Base-by-base conservation (phyloP, 1,284 basidiomycete genomes). In the Golubevia pallescens region DNA sequence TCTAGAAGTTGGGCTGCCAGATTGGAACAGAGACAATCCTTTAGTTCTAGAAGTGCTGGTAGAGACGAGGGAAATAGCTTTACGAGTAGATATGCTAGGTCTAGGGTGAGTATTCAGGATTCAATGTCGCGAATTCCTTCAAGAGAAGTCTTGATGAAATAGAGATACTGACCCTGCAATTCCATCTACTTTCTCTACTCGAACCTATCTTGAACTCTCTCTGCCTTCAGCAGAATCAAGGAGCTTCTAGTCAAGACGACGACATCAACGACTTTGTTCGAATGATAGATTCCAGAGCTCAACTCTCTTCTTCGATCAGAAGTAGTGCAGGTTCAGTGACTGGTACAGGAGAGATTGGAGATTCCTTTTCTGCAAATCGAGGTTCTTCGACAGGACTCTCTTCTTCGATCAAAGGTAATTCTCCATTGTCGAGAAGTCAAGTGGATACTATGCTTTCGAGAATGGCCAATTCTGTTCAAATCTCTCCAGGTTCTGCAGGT, bases 391-490 rank as follows among this genome's bases (percentile, higher is more conserved):
- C 19, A 19, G 14, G 24, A 24, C 6, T n/a, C 8, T 42, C 21
- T 23, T 13, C 34, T 32, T 59, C 32, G 2, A 4, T 55, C n/a
- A 42, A 65, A 6, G 63, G 65, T 5, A 67, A 69, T 38, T 69
- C 70, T 1, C 64, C 71, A 57, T 69, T 71, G 13, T 70, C 71
- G 52, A 70, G 77, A 23, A 63, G 42, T 19, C 75, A 75, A 62
- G 68, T 79, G 53, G 75, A 79, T 34, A 76, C 77, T 14, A 58
- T 79, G 68, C 73, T 79, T 14, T 68, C 62, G 32, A 70, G 74
- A 8, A 78, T 79, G 77, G 73, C 69, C 24, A 65, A 68, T 55
- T 71, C 73, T 5, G 69, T 79, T 10, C 68, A 73, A 54, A 51
- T 38, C 19, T 62, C 51, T 34, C 42, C 42, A 2, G 24, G 20